A percentile compares a stretch with the other conserved stretches of the same genome.
These are phyloP conservation scores for Silene vulgaris DNA, from an alignment of 179 eudicot genomes.

Conservation along the genomic window DNA sequence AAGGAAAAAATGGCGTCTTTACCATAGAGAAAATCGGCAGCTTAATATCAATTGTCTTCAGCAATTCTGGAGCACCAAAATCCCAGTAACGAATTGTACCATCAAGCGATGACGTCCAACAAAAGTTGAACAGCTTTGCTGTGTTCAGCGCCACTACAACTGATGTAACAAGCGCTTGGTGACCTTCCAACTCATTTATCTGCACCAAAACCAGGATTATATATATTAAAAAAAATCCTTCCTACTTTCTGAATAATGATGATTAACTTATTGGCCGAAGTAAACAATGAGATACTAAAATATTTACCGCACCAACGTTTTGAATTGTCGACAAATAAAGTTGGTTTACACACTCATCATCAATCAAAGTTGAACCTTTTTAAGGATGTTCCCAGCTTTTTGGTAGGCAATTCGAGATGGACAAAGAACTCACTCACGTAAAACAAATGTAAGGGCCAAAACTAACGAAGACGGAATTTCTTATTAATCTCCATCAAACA, in stretches of 20 bases:
- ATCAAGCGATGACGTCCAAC: conserved; percentile 90
- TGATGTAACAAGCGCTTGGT: conserved; percentile 61
- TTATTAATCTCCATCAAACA: neutral
- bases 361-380: neutral
- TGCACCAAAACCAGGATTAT: conserved; percentile 17
- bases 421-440: neutral
- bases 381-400: too few species aligned
- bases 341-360: neutral
- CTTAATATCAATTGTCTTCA: conserved; percentile 54
- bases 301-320: too few species aligned
- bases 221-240: neutral
- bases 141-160: conserved; percentile 62
- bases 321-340: too few species aligned
- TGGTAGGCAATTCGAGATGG: neutral
- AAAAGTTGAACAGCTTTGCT: conserved; percentile 50
- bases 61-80: conserved; percentile 51
- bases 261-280: too few species aligned
- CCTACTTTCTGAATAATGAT: neutral
- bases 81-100: conserved; percentile 90
- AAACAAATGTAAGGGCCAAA: neutral
- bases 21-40: conserved; percentile 78
- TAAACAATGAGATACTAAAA: too few species aligned
- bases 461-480: neutral
- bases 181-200: conserved; percentile 82
- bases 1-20: neutral